These are phyloP conservation scores for Leishmania lainsoni DNA, from an alignment of 208 protist species.

Conservation along the genomic window DNA sequence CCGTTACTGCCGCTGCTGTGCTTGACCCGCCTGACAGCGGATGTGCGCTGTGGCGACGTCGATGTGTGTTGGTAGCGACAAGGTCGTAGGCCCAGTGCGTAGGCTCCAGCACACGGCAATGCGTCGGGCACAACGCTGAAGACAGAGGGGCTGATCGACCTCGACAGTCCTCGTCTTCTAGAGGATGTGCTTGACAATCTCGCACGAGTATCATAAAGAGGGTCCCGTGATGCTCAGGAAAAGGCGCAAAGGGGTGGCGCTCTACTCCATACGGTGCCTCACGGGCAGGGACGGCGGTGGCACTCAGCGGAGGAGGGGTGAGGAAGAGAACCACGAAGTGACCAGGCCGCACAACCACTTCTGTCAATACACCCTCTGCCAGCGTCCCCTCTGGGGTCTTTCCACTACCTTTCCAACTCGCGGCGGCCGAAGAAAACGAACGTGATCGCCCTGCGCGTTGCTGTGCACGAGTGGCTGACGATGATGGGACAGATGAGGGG, in stretches of 20 bases:
- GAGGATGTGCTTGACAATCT: background rate
- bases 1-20: background rate
- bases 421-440: background rate
- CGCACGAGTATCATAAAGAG: conserved; percentile 7
- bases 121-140: background rate
- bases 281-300: background rate
- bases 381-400: background rate
- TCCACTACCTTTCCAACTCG: background rate
- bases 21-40: no score
- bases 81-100: conserved; percentile 36
- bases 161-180: background rate
- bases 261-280: background rate
- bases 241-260: background rate
- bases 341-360: conserved; percentile 29
- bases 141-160: background rate
- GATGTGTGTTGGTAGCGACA: conserved; percentile 2
- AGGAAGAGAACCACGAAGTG: conserved; percentile 29
- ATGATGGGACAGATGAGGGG: background rate
- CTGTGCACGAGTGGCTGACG: background rate
- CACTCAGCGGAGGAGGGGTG: background rate
- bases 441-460: background rate
- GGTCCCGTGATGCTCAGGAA: background rate
- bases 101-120: conserved; percentile 16
- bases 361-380: conserved; percentile 1
- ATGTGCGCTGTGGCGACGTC: background rate